phyloP scores from a whole-genome alignment of 306 rosid genomes.

The Sphenostylis stenocarpa region DNA sequence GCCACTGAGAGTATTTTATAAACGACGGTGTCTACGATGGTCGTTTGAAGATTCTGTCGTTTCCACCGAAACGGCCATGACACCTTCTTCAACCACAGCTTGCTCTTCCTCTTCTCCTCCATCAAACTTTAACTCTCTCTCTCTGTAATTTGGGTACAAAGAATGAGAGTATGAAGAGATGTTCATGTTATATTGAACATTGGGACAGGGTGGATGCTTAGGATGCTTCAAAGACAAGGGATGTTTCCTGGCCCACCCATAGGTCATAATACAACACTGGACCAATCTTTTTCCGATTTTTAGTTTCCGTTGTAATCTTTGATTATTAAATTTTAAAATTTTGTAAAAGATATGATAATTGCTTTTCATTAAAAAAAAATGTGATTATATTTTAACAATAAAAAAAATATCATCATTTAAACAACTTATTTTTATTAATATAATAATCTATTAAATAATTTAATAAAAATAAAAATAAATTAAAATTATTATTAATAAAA shows the following conservation, averaged over 20 bases:
- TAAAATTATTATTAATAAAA: no score
- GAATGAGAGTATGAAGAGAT: neutral
- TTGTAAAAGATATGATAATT: no score
- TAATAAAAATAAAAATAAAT: no score
- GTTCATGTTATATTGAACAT: conserved; percentile 2
- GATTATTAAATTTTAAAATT: no score
- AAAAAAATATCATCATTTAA: no score
- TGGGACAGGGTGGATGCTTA: conserved; percentile 19
- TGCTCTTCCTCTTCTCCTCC: conserved; percentile 31
- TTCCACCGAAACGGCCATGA: conserved; percentile 60
- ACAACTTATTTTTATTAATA: no score
- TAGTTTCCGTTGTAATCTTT: no score
- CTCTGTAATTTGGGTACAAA: neutral
- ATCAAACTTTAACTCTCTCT: neutral
- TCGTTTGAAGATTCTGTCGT: conserved; percentile 45
- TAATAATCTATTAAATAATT: no score
- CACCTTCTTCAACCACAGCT: conserved; percentile 62
- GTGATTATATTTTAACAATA: no score
- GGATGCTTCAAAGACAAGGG: conserved; percentile 39
- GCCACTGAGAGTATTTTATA: conserved; percentile 58
- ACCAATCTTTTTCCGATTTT: no score
- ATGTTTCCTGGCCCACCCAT: conserved; percentile 14
- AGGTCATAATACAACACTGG: no score
- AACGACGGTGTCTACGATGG: conserved; percentile 59
- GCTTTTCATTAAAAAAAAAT: no score